Base-by-base conservation (phyloP, 306 rosid species). In the Phaseolus lunatus region DNA sequence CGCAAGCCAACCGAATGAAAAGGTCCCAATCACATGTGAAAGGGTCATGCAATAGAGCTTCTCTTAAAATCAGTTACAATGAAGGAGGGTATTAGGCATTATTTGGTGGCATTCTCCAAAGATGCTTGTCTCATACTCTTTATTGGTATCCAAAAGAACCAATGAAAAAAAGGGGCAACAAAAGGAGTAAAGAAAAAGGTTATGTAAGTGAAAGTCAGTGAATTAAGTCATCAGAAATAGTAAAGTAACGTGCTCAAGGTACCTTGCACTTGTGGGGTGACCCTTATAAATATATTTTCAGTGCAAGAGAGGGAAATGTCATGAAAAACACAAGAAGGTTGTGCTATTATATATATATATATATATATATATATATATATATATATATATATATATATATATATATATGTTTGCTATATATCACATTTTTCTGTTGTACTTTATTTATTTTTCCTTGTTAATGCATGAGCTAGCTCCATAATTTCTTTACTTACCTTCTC, bases 21-120 rank as follows among this genome's bases (percentile, higher is more conserved):
- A 80, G 85, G 87, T 83, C 82, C 53, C 73, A 52, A 83, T 85
- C 90, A 82, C 89, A 77, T 89, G 92, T 70, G 72, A 33, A 63
- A 78, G 87, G 87, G 83, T 89, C 94, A 91, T 86, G 94, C 90
- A 82, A 79, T 57, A 57, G 63, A 84, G 89, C 50, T 87, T 73
- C 76, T 85, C 87, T 69, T 73, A 45, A 85, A 81, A 77, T 89
- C 82, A 72, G 92, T 89, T 89, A 83, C 82, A 83, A 57, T 19
- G 16, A 77, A 70, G 12, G 78, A 79, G 48, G 45, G 31, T 79
- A 82, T 87, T 82, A 64, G 89, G 86, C 84, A 81, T 68, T 59
- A 73, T 86, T 76, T 79, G 67, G 69, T 53, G 80, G 56, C 84
- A 65, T 59, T 73, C 73, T 69, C 22, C 3, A 15, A 59, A 52